Evolutionary conservation across 23 red algal species (phyloP).

Genomic region (Gracilaria vermiculophylla): DNA sequence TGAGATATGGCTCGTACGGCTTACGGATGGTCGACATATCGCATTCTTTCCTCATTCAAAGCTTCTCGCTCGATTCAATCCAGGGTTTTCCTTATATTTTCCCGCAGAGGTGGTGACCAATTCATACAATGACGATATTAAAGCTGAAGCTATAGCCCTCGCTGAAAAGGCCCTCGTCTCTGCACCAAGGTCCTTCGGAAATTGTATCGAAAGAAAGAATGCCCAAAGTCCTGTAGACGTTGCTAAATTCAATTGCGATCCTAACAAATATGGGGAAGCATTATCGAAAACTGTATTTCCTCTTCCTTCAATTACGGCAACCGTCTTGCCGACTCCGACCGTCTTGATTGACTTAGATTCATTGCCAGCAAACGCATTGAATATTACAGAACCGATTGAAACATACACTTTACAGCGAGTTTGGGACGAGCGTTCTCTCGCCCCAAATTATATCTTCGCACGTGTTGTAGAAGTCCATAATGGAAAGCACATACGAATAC

Average conservation of each 20-base stretch:
- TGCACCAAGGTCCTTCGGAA: background rate
- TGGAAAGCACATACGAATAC: background rate
- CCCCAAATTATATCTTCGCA: slow-evolving; percentile 17
- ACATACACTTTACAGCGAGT: slow-evolving; percentile 38
- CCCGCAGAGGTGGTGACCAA: background rate
- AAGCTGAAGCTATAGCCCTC: background rate
- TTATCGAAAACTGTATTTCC: background rate
- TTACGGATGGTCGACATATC: slow-evolving; percentile 18
- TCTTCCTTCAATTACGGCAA: background rate
- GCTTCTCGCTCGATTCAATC: slow-evolving; percentile 10
- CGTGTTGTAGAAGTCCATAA: slow-evolving; percentile 3
- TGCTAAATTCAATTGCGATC: background rate
- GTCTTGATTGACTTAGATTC: slow-evolving; percentile 29
- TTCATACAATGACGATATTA: background rate
- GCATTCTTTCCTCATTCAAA: slow-evolving; percentile 19
- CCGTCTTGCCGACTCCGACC: slow-evolving; percentile 15
- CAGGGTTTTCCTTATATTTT: background rate
- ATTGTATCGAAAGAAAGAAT: background rate
- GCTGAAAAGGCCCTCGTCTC: background rate
- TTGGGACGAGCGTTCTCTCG: slow-evolving; percentile 38
- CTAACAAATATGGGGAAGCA: background rate
- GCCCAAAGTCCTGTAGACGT: slow-evolving; percentile 28
- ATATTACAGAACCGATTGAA: slow-evolving; percentile 11
- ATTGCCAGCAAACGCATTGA: background rate
- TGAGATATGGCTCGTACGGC: slow-evolving; percentile 31